Evolutionary conservation across 1,139 yeast species (phyloP), one percentile per base, ranked within the genome.

Genomic region (Geotrichum klebahnii): DNA sequence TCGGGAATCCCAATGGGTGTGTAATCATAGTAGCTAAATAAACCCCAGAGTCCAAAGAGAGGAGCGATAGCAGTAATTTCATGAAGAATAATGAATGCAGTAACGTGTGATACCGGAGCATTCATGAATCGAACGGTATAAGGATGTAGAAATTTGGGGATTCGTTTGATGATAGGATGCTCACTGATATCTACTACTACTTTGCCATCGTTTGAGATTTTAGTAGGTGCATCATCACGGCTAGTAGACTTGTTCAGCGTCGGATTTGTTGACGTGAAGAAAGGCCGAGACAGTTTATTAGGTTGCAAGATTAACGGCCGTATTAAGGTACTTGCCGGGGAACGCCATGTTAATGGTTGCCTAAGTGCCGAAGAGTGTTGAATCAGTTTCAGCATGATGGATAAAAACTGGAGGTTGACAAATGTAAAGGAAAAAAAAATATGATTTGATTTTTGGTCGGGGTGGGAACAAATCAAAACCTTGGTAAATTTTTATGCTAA

Each of bases 1-100:
- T 78, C 76, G 0, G 95, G 92, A 26, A 84, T 61, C 46, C 82
- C 84, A 1, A 56, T 46, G 20, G 82, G 64, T 5, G 31, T 28
- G 55, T 75, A 69, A 47, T 77, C 76, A 44, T 68, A 73, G 53
- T 80, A 74, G 65, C 86, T 85, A 58, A 87, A 78, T 1, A 76
- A 57, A 61, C 81, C 85, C 96, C 96, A 88, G 1, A 89, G 63
- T 0, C 81, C 81, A 29, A 87, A 70, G 46, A 90, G 74, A 1
- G 97, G 97, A 5, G 81, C 76, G 3, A 90, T 75, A 1, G 97
- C 96, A 0, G 96, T 78, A 40, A 87, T 59, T 64, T 90, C 97
- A 62, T 90, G 97, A n/a, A 90, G 71, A 1, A 89, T 68, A 9
- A 86, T 65, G 60, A 90, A 87, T 2, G 95, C 76, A 0, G 85